Conservation (phyloP, 148 eudicot genomes). For the Rhododendron mucronatum region DNA sequence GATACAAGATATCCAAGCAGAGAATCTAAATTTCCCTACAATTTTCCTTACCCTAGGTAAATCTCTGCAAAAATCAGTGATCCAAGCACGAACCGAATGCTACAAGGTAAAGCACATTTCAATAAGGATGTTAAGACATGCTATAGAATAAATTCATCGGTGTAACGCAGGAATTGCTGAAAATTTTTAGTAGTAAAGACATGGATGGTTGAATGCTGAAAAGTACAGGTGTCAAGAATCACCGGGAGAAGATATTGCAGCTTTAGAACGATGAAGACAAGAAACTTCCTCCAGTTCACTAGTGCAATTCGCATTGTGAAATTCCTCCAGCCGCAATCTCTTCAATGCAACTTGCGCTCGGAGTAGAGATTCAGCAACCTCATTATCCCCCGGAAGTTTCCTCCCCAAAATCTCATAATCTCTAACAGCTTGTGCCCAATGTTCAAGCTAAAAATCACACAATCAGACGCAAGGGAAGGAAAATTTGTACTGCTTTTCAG, state of each 20-base stretch:
- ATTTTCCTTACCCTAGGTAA: not conserved
- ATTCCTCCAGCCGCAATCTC: conserved; percentile 14
- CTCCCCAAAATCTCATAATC: conserved; percentile 30
- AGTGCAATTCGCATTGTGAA: not conserved
- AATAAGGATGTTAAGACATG: not conserved
- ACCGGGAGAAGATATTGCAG: conserved; percentile 12
- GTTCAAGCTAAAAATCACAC: conserved; percentile 24
- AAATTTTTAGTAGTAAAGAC: not conserved
- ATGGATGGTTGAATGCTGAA: not conserved
- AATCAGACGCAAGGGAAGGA: not conserved
- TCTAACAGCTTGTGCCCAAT: conserved; percentile 29
- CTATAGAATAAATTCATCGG: not conserved
- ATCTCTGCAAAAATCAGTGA: not conserved
- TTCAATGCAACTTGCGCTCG: conserved; percentile 26
- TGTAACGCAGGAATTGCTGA: not conserved
- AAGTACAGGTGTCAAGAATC: not conserved
- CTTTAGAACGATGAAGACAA: conserved; percentile 6
- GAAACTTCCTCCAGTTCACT: not conserved
- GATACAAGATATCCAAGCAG: not conserved
- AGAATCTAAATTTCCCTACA: not conserved
- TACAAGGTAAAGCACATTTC: not conserved
- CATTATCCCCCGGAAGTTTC: conserved; percentile 28
- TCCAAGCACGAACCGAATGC: not conserved
- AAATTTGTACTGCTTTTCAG: not conserved
- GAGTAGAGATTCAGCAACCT: conserved; percentile 29